Percentiles rank a stretch among this genome's conserved stretches.
These are phyloP conservation scores for Lepiota venenata DNA, from an alignment of 768 basidiomycete genomes.

Conservation along the genomic window DNA sequence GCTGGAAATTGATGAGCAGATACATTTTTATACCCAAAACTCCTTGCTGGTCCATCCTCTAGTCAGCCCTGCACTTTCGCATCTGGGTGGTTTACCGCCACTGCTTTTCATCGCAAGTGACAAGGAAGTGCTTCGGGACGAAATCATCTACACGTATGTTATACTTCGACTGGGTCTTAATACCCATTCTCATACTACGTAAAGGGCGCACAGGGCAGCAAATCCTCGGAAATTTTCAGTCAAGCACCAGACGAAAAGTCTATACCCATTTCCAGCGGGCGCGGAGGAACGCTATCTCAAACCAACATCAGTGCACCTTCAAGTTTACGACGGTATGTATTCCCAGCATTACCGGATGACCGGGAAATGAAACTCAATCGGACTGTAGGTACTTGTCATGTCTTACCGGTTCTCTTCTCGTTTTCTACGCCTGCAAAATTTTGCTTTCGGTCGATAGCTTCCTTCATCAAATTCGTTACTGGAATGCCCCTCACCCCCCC, in stretches of 20 bases:
- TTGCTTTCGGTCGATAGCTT: constrained; percentile 75
- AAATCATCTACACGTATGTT: constrained; percentile 80
- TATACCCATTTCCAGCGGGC: constrained; percentile 56
- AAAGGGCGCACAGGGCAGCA: constrained; percentile 88
- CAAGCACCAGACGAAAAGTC: constrained; percentile 35
- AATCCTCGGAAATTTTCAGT: constrained; percentile 67
- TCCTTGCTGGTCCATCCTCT: constrained; percentile 74
- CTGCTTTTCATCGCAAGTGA: constrained; percentile 83
- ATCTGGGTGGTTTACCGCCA: constrained; percentile 90
- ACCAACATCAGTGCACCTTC: constrained; percentile 84
- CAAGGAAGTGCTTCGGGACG: constrained; percentile 89
- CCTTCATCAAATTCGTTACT: constrained; percentile 65
- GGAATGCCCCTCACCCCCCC: constrained; percentile 31
- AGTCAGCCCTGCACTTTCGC: constrained; percentile 75
- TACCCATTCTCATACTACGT: not conserved
- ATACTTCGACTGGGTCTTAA: not conserved
- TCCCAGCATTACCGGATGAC: constrained; percentile 11
- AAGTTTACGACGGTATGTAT: constrained; percentile 80
- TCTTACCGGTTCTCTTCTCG: constrained; percentile 69
- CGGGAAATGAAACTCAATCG: constrained; percentile 3
- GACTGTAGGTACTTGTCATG: constrained; percentile 61
- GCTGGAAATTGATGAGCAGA: constrained; percentile 58
- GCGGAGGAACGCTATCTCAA: constrained; percentile 47
- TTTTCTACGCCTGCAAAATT: constrained; percentile 79
- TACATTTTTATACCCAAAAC: constrained; percentile 88